Percentiles rank a stretch among this genome's conserved stretches.
phyloP scores from a whole-genome alignment of 2,329 filamentous ascomycete genomes.

The Aspergillus calidoustus region DNA sequence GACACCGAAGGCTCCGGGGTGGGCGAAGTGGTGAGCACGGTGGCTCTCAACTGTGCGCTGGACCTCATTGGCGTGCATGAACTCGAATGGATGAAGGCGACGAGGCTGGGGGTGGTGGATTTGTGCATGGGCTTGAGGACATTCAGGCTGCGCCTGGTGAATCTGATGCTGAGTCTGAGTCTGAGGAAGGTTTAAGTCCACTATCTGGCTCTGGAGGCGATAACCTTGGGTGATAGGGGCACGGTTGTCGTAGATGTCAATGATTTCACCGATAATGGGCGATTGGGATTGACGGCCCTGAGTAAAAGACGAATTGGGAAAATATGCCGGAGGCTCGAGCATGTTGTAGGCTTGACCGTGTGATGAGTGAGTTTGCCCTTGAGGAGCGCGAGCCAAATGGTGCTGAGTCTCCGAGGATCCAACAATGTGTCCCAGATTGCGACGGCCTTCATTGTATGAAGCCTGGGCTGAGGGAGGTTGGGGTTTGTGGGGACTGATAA shows the following conservation, averaged over 20 bases:
- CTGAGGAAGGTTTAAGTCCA: not conserved
- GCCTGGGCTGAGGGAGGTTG: too few species aligned
- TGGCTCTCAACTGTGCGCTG: not conserved
- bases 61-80: not conserved
- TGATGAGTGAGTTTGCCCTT: not conserved
- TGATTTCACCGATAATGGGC: not conserved
- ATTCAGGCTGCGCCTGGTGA: not conserved
- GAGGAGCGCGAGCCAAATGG: not conserved
- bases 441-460: too few species aligned
- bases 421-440: not conserved
- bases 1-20: not conserved
- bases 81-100: not conserved
- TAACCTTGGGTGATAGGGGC: not conserved
- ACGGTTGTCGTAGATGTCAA: not conserved
- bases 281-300: not conserved
- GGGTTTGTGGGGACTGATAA: not conserved
- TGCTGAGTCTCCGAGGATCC: not conserved
- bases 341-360: not conserved
- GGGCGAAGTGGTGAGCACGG: not conserved
- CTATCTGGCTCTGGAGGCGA: not conserved
- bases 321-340: not conserved
- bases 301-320: not conserved
- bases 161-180: not conserved
- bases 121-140: not conserved
- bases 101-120: not conserved